Conservation (phyloP, 163 green algal species). For the Trebouxia gelatinosa region DNA sequence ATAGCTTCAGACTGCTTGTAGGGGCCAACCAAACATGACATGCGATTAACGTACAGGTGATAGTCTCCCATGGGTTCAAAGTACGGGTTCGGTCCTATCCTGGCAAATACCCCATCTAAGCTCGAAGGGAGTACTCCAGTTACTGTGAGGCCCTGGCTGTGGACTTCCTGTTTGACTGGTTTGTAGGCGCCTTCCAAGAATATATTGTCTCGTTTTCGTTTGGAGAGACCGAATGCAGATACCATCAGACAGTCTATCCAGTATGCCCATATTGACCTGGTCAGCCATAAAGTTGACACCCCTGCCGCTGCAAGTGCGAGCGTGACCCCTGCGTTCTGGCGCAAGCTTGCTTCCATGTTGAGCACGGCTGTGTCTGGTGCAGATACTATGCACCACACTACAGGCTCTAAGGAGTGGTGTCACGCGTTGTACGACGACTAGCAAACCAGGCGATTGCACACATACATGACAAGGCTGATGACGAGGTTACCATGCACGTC, state of each 20-base stretch:
- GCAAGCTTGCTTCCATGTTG: too few relatives aligned
- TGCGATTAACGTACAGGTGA: conserved; percentile 48
- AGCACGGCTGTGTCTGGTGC: too few relatives aligned
- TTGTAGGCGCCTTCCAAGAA: conserved; percentile 40
- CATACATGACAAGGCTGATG: too few relatives aligned
- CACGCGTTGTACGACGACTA: too few relatives aligned
- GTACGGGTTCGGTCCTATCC: conserved; percentile 67
- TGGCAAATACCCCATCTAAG: conserved; percentile 52
- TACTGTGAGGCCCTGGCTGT: conserved; percentile 29
- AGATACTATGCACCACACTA: too few relatives aligned
- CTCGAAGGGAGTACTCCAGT: conserved; percentile 40
- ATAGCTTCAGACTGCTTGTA: background rate
- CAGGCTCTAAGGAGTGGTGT: too few relatives aligned
- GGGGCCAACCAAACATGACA: background rate
- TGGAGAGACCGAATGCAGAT: background rate
- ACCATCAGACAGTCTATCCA: background rate
- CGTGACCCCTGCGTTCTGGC: too few relatives aligned
- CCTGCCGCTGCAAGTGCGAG: background rate
- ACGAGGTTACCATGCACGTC: too few relatives aligned
- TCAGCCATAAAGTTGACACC: conserved; percentile 4
- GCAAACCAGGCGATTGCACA: too few relatives aligned
- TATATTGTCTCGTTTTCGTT: background rate
- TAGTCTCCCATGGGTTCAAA: conserved; percentile 48
- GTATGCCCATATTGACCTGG: background rate
- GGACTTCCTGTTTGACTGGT: conserved; percentile 37